Evolutionary conservation across 192 early-diverging fungal species (phyloP).

Genomic region (Pecoramyces ruminantium): DNA sequence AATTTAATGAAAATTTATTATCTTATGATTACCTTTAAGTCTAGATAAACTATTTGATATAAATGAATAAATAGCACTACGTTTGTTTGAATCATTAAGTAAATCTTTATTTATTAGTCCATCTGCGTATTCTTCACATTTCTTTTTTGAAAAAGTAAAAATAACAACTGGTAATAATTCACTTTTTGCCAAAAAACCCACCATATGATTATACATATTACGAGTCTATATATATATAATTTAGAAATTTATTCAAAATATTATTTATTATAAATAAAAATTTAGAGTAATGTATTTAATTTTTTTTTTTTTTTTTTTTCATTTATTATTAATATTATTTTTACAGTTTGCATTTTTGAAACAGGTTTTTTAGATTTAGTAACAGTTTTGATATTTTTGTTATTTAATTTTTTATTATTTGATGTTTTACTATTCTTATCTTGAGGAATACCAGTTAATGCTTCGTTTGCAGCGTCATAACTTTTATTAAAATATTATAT

Average conservation of each 20-base stretch:
- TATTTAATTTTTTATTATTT: background rate
- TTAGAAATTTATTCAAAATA: too few relatives aligned
- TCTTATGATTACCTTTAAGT: slow-evolving; percentile 42
- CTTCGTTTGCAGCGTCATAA: background rate
- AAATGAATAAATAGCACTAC: slow-evolving; percentile 74
- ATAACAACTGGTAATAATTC: slow-evolving; percentile 72
- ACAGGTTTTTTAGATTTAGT: background rate
- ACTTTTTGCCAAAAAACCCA: slow-evolving; percentile 51
- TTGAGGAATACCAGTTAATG: background rate
- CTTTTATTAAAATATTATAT: background rate
- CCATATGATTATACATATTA: slow-evolving; percentile 67
- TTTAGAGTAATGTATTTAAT: too few relatives aligned
- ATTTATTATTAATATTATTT: too few relatives aligned
- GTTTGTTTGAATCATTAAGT: slow-evolving; percentile 47
- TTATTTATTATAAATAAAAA: too few relatives aligned
- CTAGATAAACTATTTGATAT: slow-evolving; percentile 65
- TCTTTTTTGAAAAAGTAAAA: slow-evolving; percentile 89
- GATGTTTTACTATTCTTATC: background rate
- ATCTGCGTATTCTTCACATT: slow-evolving; percentile 81
- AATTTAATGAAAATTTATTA: too few relatives aligned
- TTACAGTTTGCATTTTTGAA: background rate
- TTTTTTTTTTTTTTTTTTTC: too few relatives aligned
- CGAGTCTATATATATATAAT: slow-evolving; percentile 24
- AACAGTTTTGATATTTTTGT: background rate
- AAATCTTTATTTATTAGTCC: slow-evolving; percentile 68